Conservation (phyloP, 75 land plant genomes). For the Cunninghamia lanceolata region DNA sequence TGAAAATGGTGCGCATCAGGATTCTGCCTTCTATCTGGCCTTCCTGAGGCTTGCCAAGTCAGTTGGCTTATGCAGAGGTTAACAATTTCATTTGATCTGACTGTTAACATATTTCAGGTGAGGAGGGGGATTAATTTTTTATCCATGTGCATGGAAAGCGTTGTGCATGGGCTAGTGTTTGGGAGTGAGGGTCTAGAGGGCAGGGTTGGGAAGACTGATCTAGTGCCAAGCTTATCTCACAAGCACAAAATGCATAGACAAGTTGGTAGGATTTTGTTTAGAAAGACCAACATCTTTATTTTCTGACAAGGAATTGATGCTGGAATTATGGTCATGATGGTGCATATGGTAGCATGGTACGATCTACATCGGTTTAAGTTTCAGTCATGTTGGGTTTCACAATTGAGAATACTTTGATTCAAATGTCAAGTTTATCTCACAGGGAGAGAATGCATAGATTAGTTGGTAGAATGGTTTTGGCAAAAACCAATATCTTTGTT, state of each 20-base stretch:
- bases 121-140: constrained; percentile 40
- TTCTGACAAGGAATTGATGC: not conserved
- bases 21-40: constrained; percentile 24
- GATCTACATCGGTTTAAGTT: not conserved
- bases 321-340: not conserved
- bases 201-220: constrained; percentile 48
- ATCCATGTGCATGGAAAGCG: constrained; percentile 67
- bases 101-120: constrained; percentile 56
- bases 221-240: constrained; percentile 59
- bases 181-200: constrained; percentile 69
- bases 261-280: not conserved
- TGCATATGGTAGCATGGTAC: not conserved
- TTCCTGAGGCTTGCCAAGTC: constrained; percentile 67
- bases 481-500: not conserved
- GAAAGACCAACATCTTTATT: not conserved
- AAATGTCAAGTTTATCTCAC: not conserved
- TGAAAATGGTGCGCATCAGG: constrained; percentile 38
- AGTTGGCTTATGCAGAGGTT: constrained; percentile 74
- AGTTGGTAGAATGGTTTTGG: not conserved
- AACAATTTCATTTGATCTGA: constrained; percentile 48
- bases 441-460: not conserved
- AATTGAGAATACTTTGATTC: too few relatives aligned
- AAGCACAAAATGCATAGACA: not conserved
- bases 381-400: not conserved
- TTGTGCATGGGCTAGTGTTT: constrained; percentile 36